A percentile compares a stretch with the other conserved stretches of the same genome.
Evolutionary conservation across 2,329 filamentous ascomycete species (phyloP).

Genomic region (Ophidiomyces ophidiicola): DNA sequence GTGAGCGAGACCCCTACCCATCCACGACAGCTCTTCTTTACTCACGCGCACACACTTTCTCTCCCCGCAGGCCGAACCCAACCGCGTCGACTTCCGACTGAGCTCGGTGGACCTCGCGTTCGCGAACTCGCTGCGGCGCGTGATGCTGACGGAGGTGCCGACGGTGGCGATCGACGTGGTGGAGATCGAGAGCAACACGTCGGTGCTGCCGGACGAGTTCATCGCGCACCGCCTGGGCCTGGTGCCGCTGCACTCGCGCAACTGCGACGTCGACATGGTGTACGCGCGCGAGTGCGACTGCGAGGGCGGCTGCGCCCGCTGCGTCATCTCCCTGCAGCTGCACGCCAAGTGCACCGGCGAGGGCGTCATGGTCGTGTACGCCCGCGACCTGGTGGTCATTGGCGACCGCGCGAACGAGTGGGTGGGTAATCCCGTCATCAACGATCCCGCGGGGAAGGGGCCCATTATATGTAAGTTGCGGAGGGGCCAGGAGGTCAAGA

Average conservation of each 20-base stretch:
- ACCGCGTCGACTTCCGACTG: slow-evolving; percentile 83
- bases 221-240: slow-evolving; percentile 80
- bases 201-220: slow-evolving; percentile 94
- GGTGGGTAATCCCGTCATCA: slow-evolving; percentile 71
- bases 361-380: slow-evolving; percentile 87
- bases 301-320: slow-evolving; percentile 86
- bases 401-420: slow-evolving; percentile 57
- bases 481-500: slow-evolving; percentile 75
- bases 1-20: slow-evolving; percentile 20
- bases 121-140: slow-evolving; percentile 94
- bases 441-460: slow-evolving; percentile 68
- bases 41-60: slow-evolving; percentile 6
- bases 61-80: slow-evolving; percentile 56
- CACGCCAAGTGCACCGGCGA: slow-evolving; percentile 76
- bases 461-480: slow-evolving; percentile 82
- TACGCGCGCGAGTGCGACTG: slow-evolving; percentile 95
- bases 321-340: slow-evolving; percentile 71
- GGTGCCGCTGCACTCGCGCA: slow-evolving; percentile 83
- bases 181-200: slow-evolving; percentile 92
- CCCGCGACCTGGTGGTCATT: slow-evolving; percentile 68
- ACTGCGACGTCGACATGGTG: slow-evolving; percentile 63
- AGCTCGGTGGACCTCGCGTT: slow-evolving; percentile 81
- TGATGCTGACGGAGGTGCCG: slow-evolving; percentile 85
- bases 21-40: too few relatives aligned
- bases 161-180: slow-evolving; percentile 89